Evolutionary conservation across 2,329 filamentous ascomycete species (phyloP).

Genomic region (Pseudogymnoascus sp.): DNA sequence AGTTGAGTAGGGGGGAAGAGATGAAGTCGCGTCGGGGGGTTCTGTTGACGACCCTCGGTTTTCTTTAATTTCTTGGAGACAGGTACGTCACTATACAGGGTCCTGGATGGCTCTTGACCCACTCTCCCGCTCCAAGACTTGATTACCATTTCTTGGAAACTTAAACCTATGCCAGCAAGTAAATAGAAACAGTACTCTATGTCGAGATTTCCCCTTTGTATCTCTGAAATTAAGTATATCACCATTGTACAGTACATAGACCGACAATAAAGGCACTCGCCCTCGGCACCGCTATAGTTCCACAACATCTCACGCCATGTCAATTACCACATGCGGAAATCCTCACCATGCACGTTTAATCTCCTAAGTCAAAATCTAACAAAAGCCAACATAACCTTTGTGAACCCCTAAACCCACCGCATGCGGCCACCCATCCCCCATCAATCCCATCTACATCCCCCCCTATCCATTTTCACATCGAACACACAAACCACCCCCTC

Average conservation of each 20-base stretch:
- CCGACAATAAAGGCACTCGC: background rate
- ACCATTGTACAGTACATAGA: background rate
- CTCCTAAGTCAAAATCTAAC: background rate
- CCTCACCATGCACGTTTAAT: background rate
- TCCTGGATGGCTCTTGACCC: background rate
- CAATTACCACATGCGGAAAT: background rate
- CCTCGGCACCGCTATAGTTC: background rate
- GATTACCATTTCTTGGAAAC: background rate
- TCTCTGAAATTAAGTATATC: background rate
- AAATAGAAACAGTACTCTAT: background rate
- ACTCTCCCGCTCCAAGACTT: background rate
- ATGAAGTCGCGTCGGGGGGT: background rate
- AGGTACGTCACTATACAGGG: slow-evolving; percentile 1
- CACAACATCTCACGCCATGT: background rate
- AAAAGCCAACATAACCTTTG: background rate
- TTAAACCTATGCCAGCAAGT: background rate
- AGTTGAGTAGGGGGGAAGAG: background rate
- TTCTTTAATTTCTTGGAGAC: slow-evolving; percentile 1
- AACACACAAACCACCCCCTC: background rate
- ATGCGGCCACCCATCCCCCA: background rate
- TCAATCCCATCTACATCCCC: background rate
- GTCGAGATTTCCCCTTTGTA: background rate
- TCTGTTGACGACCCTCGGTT: background rate
- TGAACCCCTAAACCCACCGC: background rate
- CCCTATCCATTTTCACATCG: background rate